Base-by-base conservation (phyloP, 139 green algal species). In the Deuterostichococcus epilithicus region DNA sequence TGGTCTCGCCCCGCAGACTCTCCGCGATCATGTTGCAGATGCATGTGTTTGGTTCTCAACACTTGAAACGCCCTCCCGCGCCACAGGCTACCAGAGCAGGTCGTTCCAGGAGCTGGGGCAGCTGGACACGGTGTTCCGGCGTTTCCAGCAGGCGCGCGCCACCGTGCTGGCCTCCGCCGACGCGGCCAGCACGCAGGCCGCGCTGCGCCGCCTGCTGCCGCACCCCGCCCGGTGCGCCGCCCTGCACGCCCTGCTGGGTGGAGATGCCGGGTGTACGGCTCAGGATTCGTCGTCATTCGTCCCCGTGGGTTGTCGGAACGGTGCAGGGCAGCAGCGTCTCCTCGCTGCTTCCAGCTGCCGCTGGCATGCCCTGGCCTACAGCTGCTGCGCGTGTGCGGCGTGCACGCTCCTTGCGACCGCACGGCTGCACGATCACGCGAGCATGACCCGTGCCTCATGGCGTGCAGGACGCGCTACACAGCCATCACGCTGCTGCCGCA, bases 401-500 rank as follows among this genome's bases (percentile, higher is more conserved):
- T n/a, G n/a, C n/a, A n/a, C n/a, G n/a, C n/a, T n/a, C n/a, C n/a
- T n/a, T n/a, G n/a, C n/a, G n/a, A n/a, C n/a, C n/a, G n/a, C n/a
- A n/a, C n/a, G n/a, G n/a, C n/a, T n/a, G n/a, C n/a, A n/a, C n/a
- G n/a, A n/a, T n/a, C n/a, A n/a, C n/a, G n/a, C n/a, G 73, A 8
- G 20, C 34, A 39, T 2, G 3, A 32, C 67, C 6, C 25, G 63
- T 28, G 42, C 15, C 45, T 38, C 30, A 59, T 42, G n/a, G 52
- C 70, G 0, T 77, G 78, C 76, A 80, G 80, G 67, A 78, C 33
- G 37, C 72, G 81, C 32, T 89, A 88, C 75, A 88, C 81, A 5
- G 84, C 84, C 18, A 59, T 90, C 30, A 79, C 82, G 23, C 83
- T 91, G 84, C 82, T 88, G 70, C 86, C 86, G 0, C 66, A 81